Evolutionary conservation across 768 basidiomycete species (phyloP).

Genomic region (Rhodotorula diobovata): DNA sequence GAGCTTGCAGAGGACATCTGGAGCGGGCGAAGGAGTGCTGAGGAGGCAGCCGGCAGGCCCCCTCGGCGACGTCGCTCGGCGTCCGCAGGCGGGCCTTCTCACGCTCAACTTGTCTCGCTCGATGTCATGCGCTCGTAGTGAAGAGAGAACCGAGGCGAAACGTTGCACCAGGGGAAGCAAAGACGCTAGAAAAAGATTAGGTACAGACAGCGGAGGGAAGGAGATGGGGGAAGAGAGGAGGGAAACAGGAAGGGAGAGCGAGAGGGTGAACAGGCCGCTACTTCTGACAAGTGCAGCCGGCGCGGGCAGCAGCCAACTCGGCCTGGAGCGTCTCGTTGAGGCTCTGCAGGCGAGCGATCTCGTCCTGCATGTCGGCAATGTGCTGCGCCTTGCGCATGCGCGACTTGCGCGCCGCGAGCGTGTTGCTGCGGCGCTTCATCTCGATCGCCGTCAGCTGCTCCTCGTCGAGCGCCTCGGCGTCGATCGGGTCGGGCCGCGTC

Average conservation of each 20-base stretch:
- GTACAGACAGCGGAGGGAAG: neutral
- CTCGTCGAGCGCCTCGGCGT: conserved; percentile 35
- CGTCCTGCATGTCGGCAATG: conserved; percentile 59
- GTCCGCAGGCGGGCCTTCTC: too few relatives aligned
- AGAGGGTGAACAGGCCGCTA: neutral
- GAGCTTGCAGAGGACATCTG: neutral
- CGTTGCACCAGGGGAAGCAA: neutral
- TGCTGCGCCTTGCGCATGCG: conserved; percentile 70
- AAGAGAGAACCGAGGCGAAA: neutral
- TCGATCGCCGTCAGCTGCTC: conserved; percentile 57
- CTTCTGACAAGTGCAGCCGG: neutral
- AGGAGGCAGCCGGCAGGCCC: neutral
- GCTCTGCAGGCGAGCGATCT: conserved; percentile 35
- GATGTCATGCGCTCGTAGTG: neutral
- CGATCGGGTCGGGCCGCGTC: conserved; percentile 19
- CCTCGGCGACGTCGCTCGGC: neutral
- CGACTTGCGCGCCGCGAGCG: conserved; percentile 74
- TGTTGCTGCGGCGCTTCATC: conserved; percentile 75
- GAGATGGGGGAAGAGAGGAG: neutral
- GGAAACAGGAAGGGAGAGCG: neutral
- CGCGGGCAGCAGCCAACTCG: conserved; percentile 1
- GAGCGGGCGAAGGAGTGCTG: neutral
- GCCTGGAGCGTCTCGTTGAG: conserved; percentile 22
- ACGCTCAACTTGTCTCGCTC: neutral
- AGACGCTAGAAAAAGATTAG: neutral